A percentile compares a stretch with the other conserved stretches of the same genome.
phyloP scores from a whole-genome alignment of 1,139 yeast species.

The Debaryomyces sp. region DNA sequence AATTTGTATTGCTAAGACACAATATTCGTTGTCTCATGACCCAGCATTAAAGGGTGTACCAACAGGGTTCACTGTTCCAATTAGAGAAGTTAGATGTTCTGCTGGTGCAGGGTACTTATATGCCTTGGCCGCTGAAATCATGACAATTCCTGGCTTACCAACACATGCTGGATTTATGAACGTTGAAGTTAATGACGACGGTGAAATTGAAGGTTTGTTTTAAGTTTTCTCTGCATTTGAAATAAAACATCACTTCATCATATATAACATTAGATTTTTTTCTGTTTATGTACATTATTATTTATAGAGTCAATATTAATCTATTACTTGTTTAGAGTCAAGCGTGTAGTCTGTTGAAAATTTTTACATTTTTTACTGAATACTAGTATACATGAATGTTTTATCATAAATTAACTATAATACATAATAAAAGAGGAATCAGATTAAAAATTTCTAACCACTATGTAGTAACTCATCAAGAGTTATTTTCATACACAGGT shows the following conservation, averaged over 20 bases:
- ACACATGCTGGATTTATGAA: slow-evolving; percentile 86
- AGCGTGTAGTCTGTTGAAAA: background rate
- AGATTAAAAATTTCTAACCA: background rate
- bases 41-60: slow-evolving; percentile 84
- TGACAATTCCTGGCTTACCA: slow-evolving; percentile 83
- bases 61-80: slow-evolving; percentile 74
- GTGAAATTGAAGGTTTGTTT: slow-evolving; percentile 78
- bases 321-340: background rate
- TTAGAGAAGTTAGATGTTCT: slow-evolving; percentile 77
- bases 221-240: slow-evolving; percentile 22
- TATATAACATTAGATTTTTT: background rate
- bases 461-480: slow-evolving; percentile 2
- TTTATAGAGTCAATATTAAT: slow-evolving; percentile 3
- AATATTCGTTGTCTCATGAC: slow-evolving; percentile 80
- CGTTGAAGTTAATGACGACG: slow-evolving; percentile 77
- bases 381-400: slow-evolving; percentile 1
- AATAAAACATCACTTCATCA: background rate
- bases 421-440: slow-evolving; percentile 8
- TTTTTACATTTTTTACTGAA: background rate
- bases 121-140: slow-evolving; percentile 81
- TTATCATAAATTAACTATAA: slow-evolving; percentile 8
- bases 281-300: slow-evolving; percentile 1
- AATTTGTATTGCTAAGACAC: slow-evolving; percentile 82
- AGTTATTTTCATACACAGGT: background rate
- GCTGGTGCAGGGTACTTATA: slow-evolving; percentile 85